Evolutionary conservation across 1,139 yeast species (phyloP).

Genomic region (Ogataea hybrid): DNA sequence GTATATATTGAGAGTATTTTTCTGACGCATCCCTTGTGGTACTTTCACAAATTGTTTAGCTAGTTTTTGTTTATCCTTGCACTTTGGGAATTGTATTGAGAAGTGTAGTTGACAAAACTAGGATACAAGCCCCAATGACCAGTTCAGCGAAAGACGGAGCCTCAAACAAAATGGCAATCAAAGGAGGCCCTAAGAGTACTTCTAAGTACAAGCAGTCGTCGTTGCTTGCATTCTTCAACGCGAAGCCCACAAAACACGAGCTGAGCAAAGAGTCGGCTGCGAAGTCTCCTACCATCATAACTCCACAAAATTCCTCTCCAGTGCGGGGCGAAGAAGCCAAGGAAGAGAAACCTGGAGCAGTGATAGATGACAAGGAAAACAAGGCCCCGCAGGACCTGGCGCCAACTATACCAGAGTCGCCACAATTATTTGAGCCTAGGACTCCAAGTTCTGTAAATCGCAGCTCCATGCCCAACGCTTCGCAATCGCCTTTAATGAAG

Average conservation of each 20-base stretch:
- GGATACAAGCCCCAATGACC: no score
- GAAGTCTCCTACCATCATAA: conserved; percentile 8
- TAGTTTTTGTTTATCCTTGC: no score
- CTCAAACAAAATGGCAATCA: neutral
- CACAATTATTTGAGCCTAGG: neutral
- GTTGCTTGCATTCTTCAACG: conserved; percentile 53
- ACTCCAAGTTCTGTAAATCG: conserved; percentile 17
- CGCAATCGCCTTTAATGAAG: conserved; percentile 1
- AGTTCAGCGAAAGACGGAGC: neutral
- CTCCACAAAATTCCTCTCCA: conserved; percentile 26
- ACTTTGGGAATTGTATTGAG: no score
- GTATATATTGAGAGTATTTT: neutral
- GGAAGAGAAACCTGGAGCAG: neutral
- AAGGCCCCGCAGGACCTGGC: conserved; percentile 1
- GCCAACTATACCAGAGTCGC: neutral
- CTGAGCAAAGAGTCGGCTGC: conserved; percentile 1
- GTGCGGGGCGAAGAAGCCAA: conserved; percentile 11
- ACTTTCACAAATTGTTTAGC: no score
- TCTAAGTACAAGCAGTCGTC: conserved; percentile 45
- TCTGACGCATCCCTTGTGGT: no score
- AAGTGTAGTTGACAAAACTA: no score
- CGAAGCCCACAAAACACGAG: neutral
- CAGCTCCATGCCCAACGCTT: neutral
- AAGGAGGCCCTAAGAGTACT: neutral
- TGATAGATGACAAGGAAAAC: conserved; percentile 10